Evolutionary conservation across 495 filamentous ascomycete genomes (phyloP), one percentile per base, ranked within the genome.

Genomic region (Penicillium fimorum): DNA sequence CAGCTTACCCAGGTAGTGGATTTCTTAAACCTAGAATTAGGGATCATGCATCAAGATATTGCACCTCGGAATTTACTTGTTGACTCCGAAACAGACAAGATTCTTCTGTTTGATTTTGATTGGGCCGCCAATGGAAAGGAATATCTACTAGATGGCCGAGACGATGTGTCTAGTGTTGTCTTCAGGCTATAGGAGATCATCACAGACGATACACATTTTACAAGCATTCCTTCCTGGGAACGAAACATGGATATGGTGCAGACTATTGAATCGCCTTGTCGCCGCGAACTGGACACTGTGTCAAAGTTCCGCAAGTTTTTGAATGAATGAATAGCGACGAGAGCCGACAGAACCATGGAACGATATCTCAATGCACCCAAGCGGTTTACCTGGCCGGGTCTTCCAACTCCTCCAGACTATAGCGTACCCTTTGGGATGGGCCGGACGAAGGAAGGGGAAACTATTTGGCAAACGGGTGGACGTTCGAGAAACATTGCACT

Each of bases 51-150:
- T 64, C 63, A 74, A 65, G 70, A 76, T 44, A 70, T 76, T 55
- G 61, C 69, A 29, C 48, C 68, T 1, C 65, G 64, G 15, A 78
- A 78, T 49, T 61, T 77, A 5, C 62, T 78, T 33, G 50, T 76
- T 38, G 55, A 61, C 47, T 43, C 57, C 48, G 56, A 62, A 3
- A 75, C 70, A 38, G 43, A 74, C 9, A 58, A 64, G 4, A 56
- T 76, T n/a, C 13, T 70, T 59, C 59, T 76, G 29, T 74, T 75
- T 48, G 72, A 79, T 59, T 79, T 79, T 48, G 55, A 70, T 60
- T 61, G 38, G 13, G 67, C 68, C n/a, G 63, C 62, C 44, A 30
- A 43, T 22, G 61, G 62, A 47, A 58, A 64, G 17, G 56, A 65
- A 41, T 17, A 47, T 40, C 58, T 62, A 15, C 5, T 43, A 17